These are phyloP conservation scores for Rhododendron kiyosumense DNA, from an alignment of 148 eudicot species.

Conservation along the genomic window DNA sequence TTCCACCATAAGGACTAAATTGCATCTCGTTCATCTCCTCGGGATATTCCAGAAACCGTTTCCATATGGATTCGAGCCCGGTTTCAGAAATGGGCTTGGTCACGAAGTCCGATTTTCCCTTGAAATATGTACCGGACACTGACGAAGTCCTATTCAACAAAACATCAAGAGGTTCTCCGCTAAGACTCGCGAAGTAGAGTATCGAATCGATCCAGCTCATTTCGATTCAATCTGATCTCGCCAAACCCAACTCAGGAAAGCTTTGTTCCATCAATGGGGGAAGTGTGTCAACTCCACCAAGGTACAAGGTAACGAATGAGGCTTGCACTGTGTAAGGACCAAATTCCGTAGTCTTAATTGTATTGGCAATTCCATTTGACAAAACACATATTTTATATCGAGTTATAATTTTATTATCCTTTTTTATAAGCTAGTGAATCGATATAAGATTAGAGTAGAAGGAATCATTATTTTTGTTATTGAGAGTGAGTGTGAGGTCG, in stretches of 20 bases:
- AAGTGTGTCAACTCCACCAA: background rate
- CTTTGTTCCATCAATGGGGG: background rate
- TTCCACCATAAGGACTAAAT: constrained; percentile 5
- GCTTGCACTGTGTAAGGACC: too few relatives aligned
- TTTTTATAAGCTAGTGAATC: too few relatives aligned
- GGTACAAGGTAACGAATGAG: background rate
- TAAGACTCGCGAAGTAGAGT: background rate
- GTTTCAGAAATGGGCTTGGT: too few relatives aligned
- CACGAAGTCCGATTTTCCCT: background rate
- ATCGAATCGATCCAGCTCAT: constrained; percentile 6
- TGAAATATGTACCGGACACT: background rate
- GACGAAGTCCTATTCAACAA: background rate
- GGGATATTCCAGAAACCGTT: background rate
- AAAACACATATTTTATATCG: too few relatives aligned
- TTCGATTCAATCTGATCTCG: background rate
- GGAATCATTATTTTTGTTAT: too few relatives aligned
- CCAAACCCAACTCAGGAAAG: constrained; percentile 15
- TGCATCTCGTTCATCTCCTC: background rate
- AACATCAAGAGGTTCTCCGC: background rate
- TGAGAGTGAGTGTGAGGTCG: too few relatives aligned
- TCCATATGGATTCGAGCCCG: background rate
- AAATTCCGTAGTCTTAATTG: too few relatives aligned
- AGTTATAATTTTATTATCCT: too few relatives aligned
- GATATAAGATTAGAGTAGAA: too few relatives aligned
- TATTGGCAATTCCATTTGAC: too few relatives aligned